Base-by-base conservation (phyloP, 495 filamentous ascomycete genomes). In the Penicillium paxilli region DNA sequence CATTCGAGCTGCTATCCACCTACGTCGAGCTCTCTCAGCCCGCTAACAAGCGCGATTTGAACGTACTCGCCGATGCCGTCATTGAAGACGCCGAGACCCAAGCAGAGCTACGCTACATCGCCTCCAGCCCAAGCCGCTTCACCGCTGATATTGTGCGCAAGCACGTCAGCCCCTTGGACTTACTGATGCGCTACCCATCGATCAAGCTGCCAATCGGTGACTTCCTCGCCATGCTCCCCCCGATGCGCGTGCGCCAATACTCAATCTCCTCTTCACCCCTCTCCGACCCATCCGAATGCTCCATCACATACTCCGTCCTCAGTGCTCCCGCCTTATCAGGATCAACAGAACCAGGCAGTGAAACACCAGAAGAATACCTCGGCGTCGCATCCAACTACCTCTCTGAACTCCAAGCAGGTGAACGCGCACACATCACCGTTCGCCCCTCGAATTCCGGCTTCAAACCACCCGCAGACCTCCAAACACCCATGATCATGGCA, bases 221-320 rank as follows among this genome's bases (percentile, higher is more conserved):
- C 17, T 91, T 86, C 73, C 80, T 92, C 19, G 68, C 78, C 17
- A 83, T 90, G 71, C 80, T 91, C 0, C 86, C 86, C 0, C 87
- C 87, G 0, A 86, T 93, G 80, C 85, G 86, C 19, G 79, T 86
- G 14, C 82, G 89, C 11, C 86, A 89, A 64, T 93, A 92, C 67
- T 88, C 83, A 32, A 90, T 93, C 69, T 91, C 88, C 14, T 91
- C 88, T 0, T 91, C 88, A 0, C 88, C 88, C 0, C 76, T 85
- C 2, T 77, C 47, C 62, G 69, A 87, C 66, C 78, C 84, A 0
- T 71, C 68, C 4, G 73, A 76, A 55, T 83, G 81, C 20, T 85
- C 83, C 0, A 73, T 92, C 23, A 91, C 88, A 11, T 89, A 86
- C 76, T 74, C 74, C 5, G 75, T 91, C 14, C 76, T 89, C 61